These are phyloP conservation scores for Rhytidiadelphus loreus DNA, from an alignment of 225 moss, liverwort and hornwort genomes.

Conservation along the genomic window DNA sequence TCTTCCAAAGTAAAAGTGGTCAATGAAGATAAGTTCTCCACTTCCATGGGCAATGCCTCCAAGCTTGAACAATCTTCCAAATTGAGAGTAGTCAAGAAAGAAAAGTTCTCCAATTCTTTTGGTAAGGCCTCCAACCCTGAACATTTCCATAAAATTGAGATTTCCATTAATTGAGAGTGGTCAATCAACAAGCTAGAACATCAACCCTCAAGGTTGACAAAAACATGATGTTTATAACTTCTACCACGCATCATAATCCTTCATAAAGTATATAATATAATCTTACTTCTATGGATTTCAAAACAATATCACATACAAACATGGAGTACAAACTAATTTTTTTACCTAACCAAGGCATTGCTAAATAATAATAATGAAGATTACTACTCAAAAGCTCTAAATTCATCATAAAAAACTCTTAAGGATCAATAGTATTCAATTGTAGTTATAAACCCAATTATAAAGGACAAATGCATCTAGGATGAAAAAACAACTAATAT, in stretches of 20 bases:
- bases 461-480: neutral
- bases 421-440: neutral
- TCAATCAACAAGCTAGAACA: neutral
- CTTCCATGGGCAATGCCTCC: no score
- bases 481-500: rapidly evolving
- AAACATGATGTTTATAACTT: neutral
- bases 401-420: neutral
- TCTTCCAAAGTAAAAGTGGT: neutral
- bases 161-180: neutral
- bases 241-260: rapidly evolving
- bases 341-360: neutral
- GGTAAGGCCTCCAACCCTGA: neutral
- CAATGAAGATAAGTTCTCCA: no score
- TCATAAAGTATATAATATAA: rapidly evolving
- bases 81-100: neutral
- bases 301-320: rapidly evolving
- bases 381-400: rapidly evolving
- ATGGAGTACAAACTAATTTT: neutral
- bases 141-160: neutral
- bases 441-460: neutral
- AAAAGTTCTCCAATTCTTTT: rapidly evolving
- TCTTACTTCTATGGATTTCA: rapidly evolving
- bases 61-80: neutral
- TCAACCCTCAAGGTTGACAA: no score
- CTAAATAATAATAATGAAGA: neutral